Evolutionary conservation across 305 asterid genomes (phyloP).

Genomic region (Fraxinus greggii): DNA sequence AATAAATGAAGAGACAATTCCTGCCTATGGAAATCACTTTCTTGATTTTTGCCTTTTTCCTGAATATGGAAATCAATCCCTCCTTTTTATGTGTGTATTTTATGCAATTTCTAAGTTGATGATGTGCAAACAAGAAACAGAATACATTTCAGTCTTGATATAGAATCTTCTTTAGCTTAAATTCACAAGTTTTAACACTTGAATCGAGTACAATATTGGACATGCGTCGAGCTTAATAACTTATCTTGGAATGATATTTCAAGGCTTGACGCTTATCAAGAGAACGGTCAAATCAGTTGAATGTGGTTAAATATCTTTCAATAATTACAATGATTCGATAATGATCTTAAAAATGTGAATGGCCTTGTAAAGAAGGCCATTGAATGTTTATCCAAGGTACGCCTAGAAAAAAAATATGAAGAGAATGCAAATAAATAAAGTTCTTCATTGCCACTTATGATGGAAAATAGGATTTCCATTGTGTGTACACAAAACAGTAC

Average conservation of each 20-base stretch:
- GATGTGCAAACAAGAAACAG: neutral
- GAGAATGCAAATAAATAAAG: neutral
- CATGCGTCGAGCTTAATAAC: neutral
- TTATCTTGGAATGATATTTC: neutral
- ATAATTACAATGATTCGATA: neutral
- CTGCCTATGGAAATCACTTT: neutral
- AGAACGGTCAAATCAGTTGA: neutral
- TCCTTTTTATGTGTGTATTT: neutral
- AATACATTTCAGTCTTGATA: neutral
- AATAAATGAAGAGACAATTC: neutral
- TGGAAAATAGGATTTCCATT: neutral
- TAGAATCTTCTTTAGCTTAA: neutral
- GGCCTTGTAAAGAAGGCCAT: neutral
- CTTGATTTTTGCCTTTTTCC: neutral
- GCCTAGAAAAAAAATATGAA: neutral
- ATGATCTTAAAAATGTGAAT: neutral
- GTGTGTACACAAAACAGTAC: neutral
- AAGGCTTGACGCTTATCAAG: neutral
- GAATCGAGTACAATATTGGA: neutral
- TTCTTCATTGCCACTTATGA: neutral
- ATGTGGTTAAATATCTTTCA: neutral
- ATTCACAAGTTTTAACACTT: neutral
- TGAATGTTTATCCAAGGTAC: neutral
- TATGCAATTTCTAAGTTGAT: neutral
- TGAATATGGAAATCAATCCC: neutral